Percentiles rank a stretch among this genome's conserved stretches.
These are phyloP conservation scores for Glycine tomentella DNA, from an alignment of 306 rosid genomes.

Conservation along the genomic window DNA sequence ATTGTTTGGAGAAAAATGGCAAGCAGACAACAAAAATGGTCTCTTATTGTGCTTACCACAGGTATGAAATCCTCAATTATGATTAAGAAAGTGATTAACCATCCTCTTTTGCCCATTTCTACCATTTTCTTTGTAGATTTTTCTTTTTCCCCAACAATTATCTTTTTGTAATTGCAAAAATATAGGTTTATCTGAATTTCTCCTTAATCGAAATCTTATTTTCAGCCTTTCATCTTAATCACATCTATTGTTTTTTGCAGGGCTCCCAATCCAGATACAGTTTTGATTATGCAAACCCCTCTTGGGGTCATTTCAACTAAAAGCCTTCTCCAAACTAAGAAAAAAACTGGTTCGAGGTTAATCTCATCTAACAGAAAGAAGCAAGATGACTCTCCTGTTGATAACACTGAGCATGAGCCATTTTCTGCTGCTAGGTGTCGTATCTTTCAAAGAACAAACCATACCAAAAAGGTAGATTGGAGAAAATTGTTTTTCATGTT, in stretches of 20 bases:
- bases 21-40: slow-evolving; percentile 92
- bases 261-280: slow-evolving; percentile 98
- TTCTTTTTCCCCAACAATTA: slow-evolving; percentile 29
- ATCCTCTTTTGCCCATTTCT: slow-evolving; percentile 7
- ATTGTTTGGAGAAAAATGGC: slow-evolving; percentile 92
- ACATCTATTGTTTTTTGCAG: slow-evolving; percentile 59
- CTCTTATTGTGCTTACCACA: slow-evolving; percentile 97
- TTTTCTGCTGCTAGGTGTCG: slow-evolving; percentile 92
- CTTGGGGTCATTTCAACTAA: slow-evolving; percentile 88
- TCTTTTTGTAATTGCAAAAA: slow-evolving; percentile 7
- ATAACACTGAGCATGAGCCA: slow-evolving; percentile 72
- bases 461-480: slow-evolving; percentile 75
- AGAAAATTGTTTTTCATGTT: slow-evolving; percentile 11
- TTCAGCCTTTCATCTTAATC: slow-evolving; percentile 46
- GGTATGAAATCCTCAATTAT: slow-evolving; percentile 62
- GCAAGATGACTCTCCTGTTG: slow-evolving; percentile 66
- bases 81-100: slow-evolving; percentile 15
- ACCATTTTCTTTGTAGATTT: slow-evolving; percentile 8
- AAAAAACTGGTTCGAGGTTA: slow-evolving; percentile 82
- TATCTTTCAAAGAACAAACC: slow-evolving; percentile 74
- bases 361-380: slow-evolving; percentile 76
- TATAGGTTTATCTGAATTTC: slow-evolving; percentile 23
- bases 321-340: slow-evolving; percentile 89
- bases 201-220: slow-evolving; percentile 23
- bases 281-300: slow-evolving; percentile 94